A percentile compares a stretch with the other conserved stretches of the same genome.
Evolutionary conservation across 495 filamentous ascomycete genomes (phyloP).

Genomic region (Extremus antarcticus): DNA sequence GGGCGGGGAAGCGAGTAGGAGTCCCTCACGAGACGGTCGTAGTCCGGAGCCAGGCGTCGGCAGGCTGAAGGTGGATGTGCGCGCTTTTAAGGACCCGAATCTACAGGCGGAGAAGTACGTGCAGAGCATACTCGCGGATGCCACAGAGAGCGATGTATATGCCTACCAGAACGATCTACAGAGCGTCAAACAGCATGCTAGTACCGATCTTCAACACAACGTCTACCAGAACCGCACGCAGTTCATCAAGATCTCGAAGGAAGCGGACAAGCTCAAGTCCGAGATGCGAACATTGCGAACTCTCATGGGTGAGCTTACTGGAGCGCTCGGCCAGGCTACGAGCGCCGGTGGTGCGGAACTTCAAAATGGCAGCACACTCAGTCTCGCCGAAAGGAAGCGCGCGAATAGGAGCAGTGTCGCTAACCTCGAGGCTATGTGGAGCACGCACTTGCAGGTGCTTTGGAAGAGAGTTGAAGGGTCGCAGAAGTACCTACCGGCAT

Average conservation of each 20-base stretch:
- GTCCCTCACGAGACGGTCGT: conserved; percentile 13
- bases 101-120: conserved; percentile 64
- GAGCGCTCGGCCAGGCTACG: conserved; percentile 60
- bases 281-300: conserved; percentile 87
- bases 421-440: conserved; percentile 93
- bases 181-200: conserved; percentile 71
- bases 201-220: conserved; percentile 85
- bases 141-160: conserved; percentile 85
- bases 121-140: conserved; percentile 67
- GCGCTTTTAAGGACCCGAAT: conserved; percentile 67
- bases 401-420: conserved; percentile 75
- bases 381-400: conserved; percentile 48
- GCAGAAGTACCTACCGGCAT: conserved; percentile 88
- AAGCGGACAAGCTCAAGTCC: conserved; percentile 91
- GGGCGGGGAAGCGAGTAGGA: conserved; percentile 44
- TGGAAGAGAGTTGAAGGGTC: conserved; percentile 95
- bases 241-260: conserved; percentile 98
- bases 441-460: conserved; percentile 68
- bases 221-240: conserved; percentile 96
- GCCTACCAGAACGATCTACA: conserved; percentile 66
- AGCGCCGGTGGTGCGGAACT: conserved; percentile 26
- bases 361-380: conserved; percentile 26
- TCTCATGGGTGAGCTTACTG: conserved; percentile 77
- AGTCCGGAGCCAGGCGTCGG: conserved; percentile 1
- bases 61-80: conserved; percentile 29